A percentile compares a stretch with the other conserved stretches of the same genome.
phyloP scores from a whole-genome alignment of 2,329 filamentous ascomycete species.

The Metarhizium album region DNA sequence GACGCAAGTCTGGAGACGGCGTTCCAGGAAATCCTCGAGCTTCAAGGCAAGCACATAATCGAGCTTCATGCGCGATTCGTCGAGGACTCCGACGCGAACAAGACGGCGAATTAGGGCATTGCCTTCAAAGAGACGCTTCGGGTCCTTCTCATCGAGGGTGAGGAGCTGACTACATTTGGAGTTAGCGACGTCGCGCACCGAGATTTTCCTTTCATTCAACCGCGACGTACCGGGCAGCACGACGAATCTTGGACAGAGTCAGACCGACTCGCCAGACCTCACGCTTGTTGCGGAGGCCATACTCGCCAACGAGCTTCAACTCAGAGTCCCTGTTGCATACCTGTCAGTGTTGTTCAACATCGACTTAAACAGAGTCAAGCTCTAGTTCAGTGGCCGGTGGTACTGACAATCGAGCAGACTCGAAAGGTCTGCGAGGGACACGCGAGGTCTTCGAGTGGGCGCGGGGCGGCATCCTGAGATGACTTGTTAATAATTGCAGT shows the following conservation, averaged over 20 bases:
- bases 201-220: background rate
- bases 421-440: conserved; percentile 95
- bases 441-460: conserved; percentile 99
- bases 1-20: conserved; percentile 98
- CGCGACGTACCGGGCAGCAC: conserved; percentile 83
- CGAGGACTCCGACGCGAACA: conserved; percentile 97
- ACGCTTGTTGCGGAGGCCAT: conserved; percentile 99
- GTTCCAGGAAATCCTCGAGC: conserved; percentile 99
- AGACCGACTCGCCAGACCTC: conserved; percentile 99
- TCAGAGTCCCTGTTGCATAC: conserved; percentile 77
- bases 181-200: conserved; percentile 15
- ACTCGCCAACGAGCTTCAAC: conserved; percentile 99
- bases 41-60: conserved; percentile 99
- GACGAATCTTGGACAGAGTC: conserved; percentile 99
- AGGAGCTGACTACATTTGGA: conserved; percentile 73
- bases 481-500: conserved; percentile 16
- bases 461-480: conserved; percentile 30
- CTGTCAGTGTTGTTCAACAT: conserved; percentile 64
- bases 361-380: conserved; percentile 97
- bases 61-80: conserved; percentile 99
- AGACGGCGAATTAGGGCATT: conserved; percentile 99
- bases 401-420: conserved; percentile 99
- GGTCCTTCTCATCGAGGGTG: conserved; percentile 99
- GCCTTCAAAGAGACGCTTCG: conserved; percentile 99
- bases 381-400: conserved; percentile 92